Evolutionary conservation across 1,284 basidiomycete genomes (phyloP), one percentile per base, ranked within the genome.

Genomic region (Malassezia caprae): DNA sequence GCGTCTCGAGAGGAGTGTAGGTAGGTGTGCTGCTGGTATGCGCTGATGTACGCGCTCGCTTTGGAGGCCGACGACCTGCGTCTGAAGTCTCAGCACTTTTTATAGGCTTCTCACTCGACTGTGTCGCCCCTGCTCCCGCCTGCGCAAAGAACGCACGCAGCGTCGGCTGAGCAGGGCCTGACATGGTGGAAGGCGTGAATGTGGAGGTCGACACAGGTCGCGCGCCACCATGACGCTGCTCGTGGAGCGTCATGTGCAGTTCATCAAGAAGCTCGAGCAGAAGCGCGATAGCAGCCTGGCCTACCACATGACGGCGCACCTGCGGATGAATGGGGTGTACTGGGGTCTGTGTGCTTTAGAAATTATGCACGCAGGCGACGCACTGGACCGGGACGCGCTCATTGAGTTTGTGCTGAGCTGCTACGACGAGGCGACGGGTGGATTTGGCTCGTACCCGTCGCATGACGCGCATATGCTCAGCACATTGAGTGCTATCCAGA

Each of bases 291-390:
- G 37, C 13, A 57, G 55, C 35, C 61, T 74, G 24, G 80, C 82
- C 0, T 98, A 96, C 77, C 88, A 96, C 75, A 80, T 93, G 41
- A 94, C 91, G 0, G 81, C 90, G 8, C 93, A 98, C 76, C 80
- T 98, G 8, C 87, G 93, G 8, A 80, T 96, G 77, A 98, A 96
- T 75, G 93, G 90, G 8, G 81, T 96, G 15, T 98, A 96, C 76
- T 99, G 93, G 93, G 93, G 89, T 10, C 78, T 93, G 24, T 88
- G 86, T 0, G 89, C 93, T 0, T 78, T 94, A 3, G 85, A 81
- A 46, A 79, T 90, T 27, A 85, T 98, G 83, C 82, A 81, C 0
- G 81, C 81, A 24, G 79, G 82, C 42, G 84, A 90, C 45, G 87
- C 87, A 0, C 77, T 98, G 19, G 81, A 86, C 62, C 77, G 84